Percentiles rank a stretch among this genome's conserved stretches.
phyloP scores from a whole-genome alignment of 257 asterid genomes.

The Solanum sejunctum region DNA sequence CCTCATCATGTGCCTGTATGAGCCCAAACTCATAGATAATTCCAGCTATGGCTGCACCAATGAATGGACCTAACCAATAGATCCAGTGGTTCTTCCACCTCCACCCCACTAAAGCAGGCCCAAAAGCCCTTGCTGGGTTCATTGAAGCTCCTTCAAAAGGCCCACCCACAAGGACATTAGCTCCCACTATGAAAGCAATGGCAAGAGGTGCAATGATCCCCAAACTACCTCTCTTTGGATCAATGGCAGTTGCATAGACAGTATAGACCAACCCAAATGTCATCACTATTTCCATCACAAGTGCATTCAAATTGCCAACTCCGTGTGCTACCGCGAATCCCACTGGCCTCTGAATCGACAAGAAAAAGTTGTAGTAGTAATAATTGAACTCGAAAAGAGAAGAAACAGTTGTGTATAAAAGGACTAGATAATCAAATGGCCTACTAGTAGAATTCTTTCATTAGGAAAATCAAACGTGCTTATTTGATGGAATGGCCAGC shows the following conservation, averaged over 20 bases:
- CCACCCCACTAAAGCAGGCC: conserved; percentile 93
- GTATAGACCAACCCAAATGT: conserved; percentile 73
- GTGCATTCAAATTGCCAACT: conserved; percentile 47
- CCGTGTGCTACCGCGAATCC: conserved; percentile 65
- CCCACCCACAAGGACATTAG: conserved; percentile 76
- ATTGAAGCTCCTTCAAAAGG: conserved; percentile 84
- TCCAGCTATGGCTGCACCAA: conserved; percentile 75
- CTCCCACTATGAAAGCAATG: conserved; percentile 83
- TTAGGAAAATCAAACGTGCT: background rate
- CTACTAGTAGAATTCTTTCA: background rate
- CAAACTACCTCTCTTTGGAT: conserved; percentile 68
- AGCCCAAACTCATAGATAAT: conserved; percentile 65
- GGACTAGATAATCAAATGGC: too few relatives aligned
- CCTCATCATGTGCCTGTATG: conserved; percentile 25
- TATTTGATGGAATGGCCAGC: too few relatives aligned
- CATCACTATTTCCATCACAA: conserved; percentile 69
- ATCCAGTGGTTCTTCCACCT: conserved; percentile 89
- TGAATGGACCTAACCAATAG: conserved; percentile 87
- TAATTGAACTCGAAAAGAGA: background rate
- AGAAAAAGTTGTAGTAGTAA: background rate
- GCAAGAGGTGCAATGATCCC: conserved; percentile 86
- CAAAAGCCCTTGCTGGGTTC: conserved; percentile 93
- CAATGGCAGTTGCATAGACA: conserved; percentile 75
- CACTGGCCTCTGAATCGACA: conserved; percentile 53
- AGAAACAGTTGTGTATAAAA: background rate